Evolutionary conservation across 257 asterid genomes (phyloP), one percentile per base, ranked within the genome.

Genomic region (Nicotiana benthamiana): DNA sequence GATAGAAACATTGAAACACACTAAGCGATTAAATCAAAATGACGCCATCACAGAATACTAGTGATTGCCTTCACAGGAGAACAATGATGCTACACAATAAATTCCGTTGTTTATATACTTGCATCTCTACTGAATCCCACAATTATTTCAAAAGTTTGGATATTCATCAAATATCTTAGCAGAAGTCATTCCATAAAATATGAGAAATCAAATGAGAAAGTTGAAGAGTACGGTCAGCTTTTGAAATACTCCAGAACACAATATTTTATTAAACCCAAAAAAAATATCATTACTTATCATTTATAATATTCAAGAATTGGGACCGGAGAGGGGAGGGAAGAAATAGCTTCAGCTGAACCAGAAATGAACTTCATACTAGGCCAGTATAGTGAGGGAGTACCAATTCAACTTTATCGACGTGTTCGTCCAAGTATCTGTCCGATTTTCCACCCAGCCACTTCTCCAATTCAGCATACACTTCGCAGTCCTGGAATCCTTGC

Each of bases 401-500:
- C 97, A 91, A 32, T 75, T 72, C 89, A 85, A 93, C 81, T 83
- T 82, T 91, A 80, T 93, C 92, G n/a, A 91, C 88, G 75, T 89
- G 70, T 82, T 79, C 84, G 86, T 91, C 97, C 62, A 93, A 56
- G 86, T 93, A 93, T 46, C 76, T 88, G 83, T 93, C 94, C 16
- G 87, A 83, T 82, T 74, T 89, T 75, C 51, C 85, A 65, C 94
- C 93, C 79, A 93, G 85, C 97, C 97, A 93, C 81, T 85, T 85
- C 93, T 93, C 97, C 82, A 93, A 86, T 77, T 82, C 91, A 77
- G 94, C 97, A 86, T 93, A 91, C 67, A 88, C 90, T 88, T 93
- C 95, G 75, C 95, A 93, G 77, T 93, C 97, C 87, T 88, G 97
- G 80, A 93, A 93, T 36, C 95, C 95, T 88, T 93, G 97, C 89